Percentiles rank a stretch among this genome's conserved stretches.
phyloP scores from a whole-genome alignment of 169 alveolate species.

The Plasmodium chabaudi region DNA sequence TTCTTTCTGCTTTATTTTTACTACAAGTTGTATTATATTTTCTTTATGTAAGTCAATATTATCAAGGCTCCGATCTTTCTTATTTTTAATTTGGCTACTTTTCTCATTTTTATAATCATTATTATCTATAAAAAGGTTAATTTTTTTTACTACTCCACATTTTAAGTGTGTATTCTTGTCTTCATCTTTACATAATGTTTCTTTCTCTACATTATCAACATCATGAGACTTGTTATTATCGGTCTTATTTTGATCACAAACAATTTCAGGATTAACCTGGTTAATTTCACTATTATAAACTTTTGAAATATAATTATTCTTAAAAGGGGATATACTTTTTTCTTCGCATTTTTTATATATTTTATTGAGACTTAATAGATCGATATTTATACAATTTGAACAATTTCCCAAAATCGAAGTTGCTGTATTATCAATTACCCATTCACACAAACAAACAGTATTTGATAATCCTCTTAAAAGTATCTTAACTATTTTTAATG shows the following conservation, averaged over 20 bases:
- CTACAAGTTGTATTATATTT: slow-evolving; percentile 23
- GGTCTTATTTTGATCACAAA: neutral
- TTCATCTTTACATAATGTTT: neutral
- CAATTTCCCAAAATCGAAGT: slow-evolving; percentile 16
- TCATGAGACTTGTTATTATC: neutral
- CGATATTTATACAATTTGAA: slow-evolving; percentile 52
- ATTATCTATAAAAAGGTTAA: neutral
- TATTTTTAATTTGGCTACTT: neutral
- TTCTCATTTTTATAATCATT: neutral
- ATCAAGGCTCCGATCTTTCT: neutral
- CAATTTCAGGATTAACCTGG: slow-evolving; percentile 1
- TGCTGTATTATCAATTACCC: slow-evolving; percentile 34
- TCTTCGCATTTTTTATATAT: slow-evolving; percentile 4
- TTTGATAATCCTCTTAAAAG: slow-evolving; percentile 57
- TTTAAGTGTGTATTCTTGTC: neutral
- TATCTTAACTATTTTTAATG: slow-evolving; percentile 37
- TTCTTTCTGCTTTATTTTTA: slow-evolving; percentile 62
- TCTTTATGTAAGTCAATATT: neutral
- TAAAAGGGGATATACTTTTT: neutral
- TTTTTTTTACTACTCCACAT: neutral
- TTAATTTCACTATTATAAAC: neutral
- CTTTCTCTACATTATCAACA: neutral
- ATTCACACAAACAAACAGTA: slow-evolving; percentile 61
- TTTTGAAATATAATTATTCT: neutral
- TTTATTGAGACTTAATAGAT: slow-evolving; percentile 29